A percentile compares a stretch with the other conserved stretches of the same genome.
Conservation (phyloP, 2,329 filamentous ascomycete genomes). For the Cladorrhinum sp. region DNA sequence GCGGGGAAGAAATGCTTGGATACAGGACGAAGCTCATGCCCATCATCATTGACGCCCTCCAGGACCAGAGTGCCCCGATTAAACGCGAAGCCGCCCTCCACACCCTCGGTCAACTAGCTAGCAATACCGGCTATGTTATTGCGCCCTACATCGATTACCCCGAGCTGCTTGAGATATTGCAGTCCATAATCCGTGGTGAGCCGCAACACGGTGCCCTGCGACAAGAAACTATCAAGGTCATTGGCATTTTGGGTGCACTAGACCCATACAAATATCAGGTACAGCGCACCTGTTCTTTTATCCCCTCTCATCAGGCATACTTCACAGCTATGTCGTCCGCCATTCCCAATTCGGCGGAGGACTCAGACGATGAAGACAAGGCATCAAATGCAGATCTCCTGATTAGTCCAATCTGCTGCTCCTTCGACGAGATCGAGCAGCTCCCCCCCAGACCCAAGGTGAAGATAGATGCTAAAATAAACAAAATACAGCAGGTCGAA, state of each 20-base stretch:
- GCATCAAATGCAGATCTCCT: neutral
- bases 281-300: slow-evolving; percentile 26
- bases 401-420: neutral
- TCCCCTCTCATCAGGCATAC: slow-evolving; percentile 18
- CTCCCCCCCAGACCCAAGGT: slow-evolving; percentile 1
- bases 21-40: slow-evolving; percentile 94
- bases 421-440: neutral
- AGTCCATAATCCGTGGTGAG: slow-evolving; percentile 91
- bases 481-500: slow-evolving; percentile 65
- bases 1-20: slow-evolving; percentile 86
- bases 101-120: slow-evolving; percentile 87
- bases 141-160: slow-evolving; percentile 94
- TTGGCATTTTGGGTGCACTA: slow-evolving; percentile 90
- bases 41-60: slow-evolving; percentile 87
- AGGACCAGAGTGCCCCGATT: slow-evolving; percentile 85
- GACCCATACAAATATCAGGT: slow-evolving; percentile 93
- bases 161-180: slow-evolving; percentile 84
- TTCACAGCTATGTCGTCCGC: slow-evolving; percentile 15
- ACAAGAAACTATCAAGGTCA: slow-evolving; percentile 92
- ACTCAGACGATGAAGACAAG: slow-evolving; percentile 16
- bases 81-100: slow-evolving; percentile 91
- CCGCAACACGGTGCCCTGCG: slow-evolving; percentile 76
- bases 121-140: slow-evolving; percentile 97
- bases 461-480: slow-evolving; percentile 17
- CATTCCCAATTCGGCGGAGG: slow-evolving; percentile 14